Evolutionary conservation across 306 rosid genomes (phyloP).

Genomic region (Heteromeles arbutifolia): DNA sequence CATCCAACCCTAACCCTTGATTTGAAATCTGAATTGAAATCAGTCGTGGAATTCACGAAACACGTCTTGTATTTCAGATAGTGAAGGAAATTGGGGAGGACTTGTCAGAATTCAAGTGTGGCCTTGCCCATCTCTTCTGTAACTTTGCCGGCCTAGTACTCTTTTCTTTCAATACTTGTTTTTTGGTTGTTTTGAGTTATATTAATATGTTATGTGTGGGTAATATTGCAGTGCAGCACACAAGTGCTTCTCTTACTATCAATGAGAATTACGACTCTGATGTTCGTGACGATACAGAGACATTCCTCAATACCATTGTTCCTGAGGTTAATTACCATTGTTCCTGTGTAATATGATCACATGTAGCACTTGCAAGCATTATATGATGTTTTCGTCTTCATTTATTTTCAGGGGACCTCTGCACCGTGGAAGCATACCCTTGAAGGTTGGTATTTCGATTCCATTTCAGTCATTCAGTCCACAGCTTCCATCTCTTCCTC

Average conservation of each 20-base stretch:
- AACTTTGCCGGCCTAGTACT: conserved; percentile 12
- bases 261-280: conserved; percentile 91
- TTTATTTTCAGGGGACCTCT: conserved; percentile 52
- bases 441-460: conserved; percentile 52
- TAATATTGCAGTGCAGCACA: conserved; percentile 69
- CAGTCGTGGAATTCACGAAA: neutral
- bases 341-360: too few relatives aligned
- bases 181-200: neutral
- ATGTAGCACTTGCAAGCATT: neutral
- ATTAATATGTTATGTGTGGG: neutral
- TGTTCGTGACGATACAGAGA: conserved; percentile 82
- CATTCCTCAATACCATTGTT: conserved; percentile 63
- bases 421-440: conserved; percentile 95
- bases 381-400: neutral
- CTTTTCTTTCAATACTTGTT: neutral
- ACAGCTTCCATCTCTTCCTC: neutral
- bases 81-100: conserved; percentile 68
- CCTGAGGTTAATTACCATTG: too few relatives aligned
- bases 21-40: neutral
- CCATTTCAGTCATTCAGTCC: neutral
- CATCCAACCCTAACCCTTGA: neutral
- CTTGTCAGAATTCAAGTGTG: conserved; percentile 79
- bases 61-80: neutral
- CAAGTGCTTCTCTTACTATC: conserved; percentile 94
- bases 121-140: conserved; percentile 93